Evolutionary conservation across 2,329 filamentous ascomycete genomes (phyloP).

Genomic region (Monosporascus ibericus): DNA sequence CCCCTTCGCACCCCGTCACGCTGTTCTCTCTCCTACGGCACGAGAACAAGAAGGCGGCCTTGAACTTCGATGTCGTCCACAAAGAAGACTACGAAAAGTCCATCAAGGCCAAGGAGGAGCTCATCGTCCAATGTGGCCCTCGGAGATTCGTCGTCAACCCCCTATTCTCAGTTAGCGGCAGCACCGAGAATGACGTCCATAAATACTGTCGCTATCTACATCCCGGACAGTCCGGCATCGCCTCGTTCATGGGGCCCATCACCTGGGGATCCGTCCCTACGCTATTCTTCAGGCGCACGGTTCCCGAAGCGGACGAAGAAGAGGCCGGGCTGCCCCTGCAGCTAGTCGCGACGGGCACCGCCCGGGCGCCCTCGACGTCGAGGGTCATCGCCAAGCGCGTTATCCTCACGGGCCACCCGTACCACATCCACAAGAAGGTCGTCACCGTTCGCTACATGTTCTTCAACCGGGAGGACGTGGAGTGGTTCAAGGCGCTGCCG

Average conservation of each 20-base stretch:
- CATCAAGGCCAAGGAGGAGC: slow-evolving; percentile 84
- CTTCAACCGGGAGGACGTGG: slow-evolving; percentile 91
- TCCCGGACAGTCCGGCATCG: slow-evolving; percentile 82
- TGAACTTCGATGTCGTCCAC: slow-evolving; percentile 86
- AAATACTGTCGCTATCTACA: slow-evolving; percentile 92
- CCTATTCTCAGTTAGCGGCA: slow-evolving; percentile 81
- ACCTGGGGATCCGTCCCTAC: slow-evolving; percentile 91
- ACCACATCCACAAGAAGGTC: slow-evolving; percentile 97
- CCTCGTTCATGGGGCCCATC: slow-evolving; percentile 82
- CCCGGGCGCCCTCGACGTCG: slow-evolving; percentile 66
- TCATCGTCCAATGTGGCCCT: slow-evolving; percentile 86
- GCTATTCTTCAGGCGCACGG: slow-evolving; percentile 71
- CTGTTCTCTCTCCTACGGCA: slow-evolving; percentile 86
- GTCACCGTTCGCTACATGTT: slow-evolving; percentile 99
- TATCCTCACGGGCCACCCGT: slow-evolving; percentile 90
- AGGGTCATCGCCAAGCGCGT: slow-evolving; percentile 91
- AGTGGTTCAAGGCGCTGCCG: slow-evolving; percentile 96
- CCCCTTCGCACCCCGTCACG: slow-evolving; percentile 56
- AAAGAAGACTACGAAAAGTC: slow-evolving; percentile 69
- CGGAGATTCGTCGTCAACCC: slow-evolving; percentile 84
- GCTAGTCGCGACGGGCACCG: slow-evolving; percentile 81
- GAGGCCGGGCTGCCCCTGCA: slow-evolving; percentile 49
- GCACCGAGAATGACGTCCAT: slow-evolving; percentile 92
- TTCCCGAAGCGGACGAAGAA: slow-evolving; percentile 36
- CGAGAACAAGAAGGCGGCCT: slow-evolving; percentile 85